Evolutionary conservation across 768 basidiomycete species (phyloP), one percentile per base, ranked within the genome.

Genomic region (Naematelia aurantialba): DNA sequence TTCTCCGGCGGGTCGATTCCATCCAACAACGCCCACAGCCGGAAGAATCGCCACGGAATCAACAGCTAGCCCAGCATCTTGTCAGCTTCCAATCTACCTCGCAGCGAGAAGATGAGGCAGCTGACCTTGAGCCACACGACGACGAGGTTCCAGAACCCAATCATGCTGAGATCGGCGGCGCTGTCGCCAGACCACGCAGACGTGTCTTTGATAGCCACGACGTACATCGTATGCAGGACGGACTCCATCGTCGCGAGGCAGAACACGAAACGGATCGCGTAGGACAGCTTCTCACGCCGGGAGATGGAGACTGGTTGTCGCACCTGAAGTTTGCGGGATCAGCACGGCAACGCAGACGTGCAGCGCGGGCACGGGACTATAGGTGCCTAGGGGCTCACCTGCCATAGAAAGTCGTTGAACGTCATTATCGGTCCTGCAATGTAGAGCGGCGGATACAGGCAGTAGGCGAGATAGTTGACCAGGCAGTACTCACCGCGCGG

Each of bases 61-160:
- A 97, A 80, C 21, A 97, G 84, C 93, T 97, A 67, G 25, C 2
- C 2, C 3, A 53, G 63, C 56, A 69, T 54, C 65, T 47, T n/a
- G n/a, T n/a, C n/a, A n/a, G n/a, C n/a, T 4, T 8, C 49, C n/a
- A n/a, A 24, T 24, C 4, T 51, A 26, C 27, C 4, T 17, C 25
- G 4, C 3, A n/a, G 49, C 5, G 49, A 5, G n/a, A n/a, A n/a
- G n/a, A n/a, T n/a, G n/a, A n/a, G n/a, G n/a, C 2, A 25, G 65
- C 81, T 14, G 66, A 91, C 93, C 84, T 98, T 98, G 1, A 98
- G 80, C 96, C 94, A 98, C 1, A 97, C 89, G 29, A 97, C 81
- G 25, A 94, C 88, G 48, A 98, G 81, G 72, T 94, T 97, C 94
- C 93, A 98, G 70, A 96, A 93, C 0, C 94, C 92, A 47, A 97